These are phyloP conservation scores for Nakazawaea holstii DNA, from an alignment of 805 yeast genomes.

Conservation along the genomic window DNA sequence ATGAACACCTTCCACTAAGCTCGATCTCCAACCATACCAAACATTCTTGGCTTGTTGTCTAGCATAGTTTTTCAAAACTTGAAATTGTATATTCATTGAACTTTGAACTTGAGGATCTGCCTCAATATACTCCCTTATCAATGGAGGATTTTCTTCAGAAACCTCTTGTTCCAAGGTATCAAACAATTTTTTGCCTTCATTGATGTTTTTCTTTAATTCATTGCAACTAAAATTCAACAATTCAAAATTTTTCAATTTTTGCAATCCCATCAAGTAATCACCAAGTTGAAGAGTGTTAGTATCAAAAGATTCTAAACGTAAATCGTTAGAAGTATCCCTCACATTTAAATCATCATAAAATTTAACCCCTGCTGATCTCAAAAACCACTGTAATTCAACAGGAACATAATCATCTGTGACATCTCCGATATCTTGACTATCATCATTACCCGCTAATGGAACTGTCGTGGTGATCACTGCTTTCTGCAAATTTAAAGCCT, in stretches of 20 bases:
- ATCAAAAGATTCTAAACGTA: neutral
- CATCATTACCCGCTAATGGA: conserved; percentile 23
- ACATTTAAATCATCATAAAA: conserved; percentile 41
- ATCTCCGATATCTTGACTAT: conserved; percentile 9
- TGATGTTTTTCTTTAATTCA: conserved; percentile 45
- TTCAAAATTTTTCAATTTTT: conserved; percentile 38
- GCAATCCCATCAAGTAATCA: conserved; percentile 34
- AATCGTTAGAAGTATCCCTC: conserved; percentile 2
- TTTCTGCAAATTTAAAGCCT: conserved; percentile 1
- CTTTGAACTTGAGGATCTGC: conserved; percentile 32
- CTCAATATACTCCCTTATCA: conserved; percentile 43
- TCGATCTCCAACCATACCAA: conserved; percentile 62
- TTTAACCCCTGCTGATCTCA: conserved; percentile 33
- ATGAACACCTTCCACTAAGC: conserved; percentile 41
- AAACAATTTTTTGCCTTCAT: conserved; percentile 42
- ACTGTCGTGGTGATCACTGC: conserved; percentile 20
- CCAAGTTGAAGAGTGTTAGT: conserved; percentile 6
- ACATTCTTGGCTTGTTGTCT: conserved; percentile 46
- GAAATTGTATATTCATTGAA: conserved; percentile 42
- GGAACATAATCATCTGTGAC: conserved; percentile 22
- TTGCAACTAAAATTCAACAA: conserved; percentile 49
- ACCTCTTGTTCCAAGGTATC: conserved; percentile 43
- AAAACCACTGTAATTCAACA: conserved; percentile 32
- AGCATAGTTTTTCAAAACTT: conserved; percentile 43
- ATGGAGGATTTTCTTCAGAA: conserved; percentile 38